Conservation (phyloP, 192 early-diverging fungal genomes). For the Powellomyces hirtus region DNA sequence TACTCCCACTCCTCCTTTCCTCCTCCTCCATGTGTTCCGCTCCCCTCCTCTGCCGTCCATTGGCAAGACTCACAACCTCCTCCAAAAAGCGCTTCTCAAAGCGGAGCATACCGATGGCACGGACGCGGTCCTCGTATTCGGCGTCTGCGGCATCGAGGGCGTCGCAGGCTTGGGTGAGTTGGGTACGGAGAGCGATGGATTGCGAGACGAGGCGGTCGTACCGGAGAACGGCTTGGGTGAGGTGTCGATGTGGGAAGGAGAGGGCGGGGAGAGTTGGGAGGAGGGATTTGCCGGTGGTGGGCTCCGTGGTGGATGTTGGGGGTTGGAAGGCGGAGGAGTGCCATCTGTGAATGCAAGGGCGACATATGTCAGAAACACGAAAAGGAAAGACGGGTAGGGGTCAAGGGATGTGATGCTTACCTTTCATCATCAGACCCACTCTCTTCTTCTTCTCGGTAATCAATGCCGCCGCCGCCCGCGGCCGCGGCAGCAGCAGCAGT, state of each 20-base stretch:
- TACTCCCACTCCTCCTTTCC: too few species aligned
- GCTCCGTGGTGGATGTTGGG: not conserved
- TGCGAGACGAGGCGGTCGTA: not conserved
- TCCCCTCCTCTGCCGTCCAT: too few species aligned
- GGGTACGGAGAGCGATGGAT: not conserved
- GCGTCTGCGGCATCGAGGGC: constrained; percentile 1
- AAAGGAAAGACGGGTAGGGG: not conserved
- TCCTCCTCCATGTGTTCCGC: too few species aligned
- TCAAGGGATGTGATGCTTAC: not conserved
- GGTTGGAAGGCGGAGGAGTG: not conserved
- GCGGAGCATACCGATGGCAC: not conserved
- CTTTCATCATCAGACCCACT: not conserved
- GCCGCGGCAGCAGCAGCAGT: not conserved
- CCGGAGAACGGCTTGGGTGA: not conserved
- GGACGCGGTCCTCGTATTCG: not conserved
- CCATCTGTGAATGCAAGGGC: not conserved
- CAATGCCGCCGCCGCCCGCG: not conserved
- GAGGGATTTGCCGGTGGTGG: not conserved
- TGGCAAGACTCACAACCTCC: not conserved
- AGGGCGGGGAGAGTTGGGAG: not conserved
- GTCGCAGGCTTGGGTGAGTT: not conserved
- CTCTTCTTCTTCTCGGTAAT: not conserved
- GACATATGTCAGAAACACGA: not conserved
- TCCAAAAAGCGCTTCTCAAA: not conserved
- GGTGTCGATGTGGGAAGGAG: not conserved